Conservation (phyloP, 352 stramenopile genomes). For the Peronospora belbahrii region DNA sequence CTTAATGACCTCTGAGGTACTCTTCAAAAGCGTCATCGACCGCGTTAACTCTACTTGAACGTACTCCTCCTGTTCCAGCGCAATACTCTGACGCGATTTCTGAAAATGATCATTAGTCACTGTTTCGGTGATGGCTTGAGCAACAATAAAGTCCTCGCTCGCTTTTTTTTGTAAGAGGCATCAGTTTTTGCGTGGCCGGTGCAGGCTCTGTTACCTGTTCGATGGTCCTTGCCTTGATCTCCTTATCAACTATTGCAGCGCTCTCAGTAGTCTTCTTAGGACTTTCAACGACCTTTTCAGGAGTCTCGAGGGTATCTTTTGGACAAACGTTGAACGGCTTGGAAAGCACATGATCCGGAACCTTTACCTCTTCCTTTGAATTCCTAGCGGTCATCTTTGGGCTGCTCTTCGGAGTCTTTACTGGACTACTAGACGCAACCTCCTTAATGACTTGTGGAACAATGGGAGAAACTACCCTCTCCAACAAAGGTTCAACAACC, state of each 20-base stretch:
- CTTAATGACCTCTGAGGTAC: slow-evolving; percentile 23
- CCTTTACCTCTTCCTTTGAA: background rate
- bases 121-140: slow-evolving; percentile 29
- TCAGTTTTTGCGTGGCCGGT: slow-evolving; percentile 8
- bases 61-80: slow-evolving; percentile 54
- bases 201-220: slow-evolving; percentile 3
- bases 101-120: slow-evolving; percentile 38
- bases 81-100: slow-evolving; percentile 37
- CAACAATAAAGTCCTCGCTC: slow-evolving; percentile 25
- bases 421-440: slow-evolving; percentile 1
- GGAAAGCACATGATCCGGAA: background rate
- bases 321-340: background rate
- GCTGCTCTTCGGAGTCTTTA: slow-evolving; percentile 5
- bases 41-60: slow-evolving; percentile 60
- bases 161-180: slow-evolving; percentile 16
- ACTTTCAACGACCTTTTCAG: slow-evolving; percentile 19
- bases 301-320: slow-evolving; percentile 8
- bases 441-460: slow-evolving; percentile 1
- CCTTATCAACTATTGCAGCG: slow-evolving; percentile 18
- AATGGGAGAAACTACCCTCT: slow-evolving; percentile 1
- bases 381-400: slow-evolving; percentile 6
- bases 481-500: background rate
- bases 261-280: slow-evolving; percentile 6
- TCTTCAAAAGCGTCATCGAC: slow-evolving; percentile 28
- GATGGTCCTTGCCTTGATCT: background rate